Conservation (phyloP, 345 rosid species). For the Ceriops tagal region DNA sequence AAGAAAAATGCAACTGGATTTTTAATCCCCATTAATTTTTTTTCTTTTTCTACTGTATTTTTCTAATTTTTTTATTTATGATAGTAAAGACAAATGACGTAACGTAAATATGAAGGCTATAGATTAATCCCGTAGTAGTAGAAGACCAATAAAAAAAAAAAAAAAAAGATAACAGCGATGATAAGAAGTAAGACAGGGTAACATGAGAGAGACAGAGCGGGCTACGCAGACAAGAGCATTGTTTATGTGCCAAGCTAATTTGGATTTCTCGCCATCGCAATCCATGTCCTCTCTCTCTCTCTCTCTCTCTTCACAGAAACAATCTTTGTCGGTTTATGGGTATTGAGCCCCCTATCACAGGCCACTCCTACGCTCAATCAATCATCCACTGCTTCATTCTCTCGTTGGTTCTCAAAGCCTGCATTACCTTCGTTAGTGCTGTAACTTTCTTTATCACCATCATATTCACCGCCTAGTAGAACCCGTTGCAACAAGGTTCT, state of each 20-base stretch:
- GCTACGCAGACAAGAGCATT: neutral
- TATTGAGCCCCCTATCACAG: neutral
- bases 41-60: no score
- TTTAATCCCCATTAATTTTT: no score
- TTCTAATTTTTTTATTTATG: no score
- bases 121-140: no score
- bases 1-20: no score
- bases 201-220: neutral
- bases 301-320: neutral
- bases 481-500: neutral
- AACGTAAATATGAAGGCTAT: no score
- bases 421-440: no score
- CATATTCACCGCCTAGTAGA: neutral
- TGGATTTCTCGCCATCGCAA: neutral
- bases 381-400: neutral
- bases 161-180: neutral
- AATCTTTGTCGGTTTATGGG: slow-evolving; percentile 8
- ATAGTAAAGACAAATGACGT: no score
- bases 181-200: neutral
- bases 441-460: neutral
- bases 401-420: no score
- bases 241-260: neutral
- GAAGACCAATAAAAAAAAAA: neutral
- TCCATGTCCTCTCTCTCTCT: neutral
- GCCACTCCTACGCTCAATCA: neutral